phyloP scores from a whole-genome alignment of 768 basidiomycete genomes.

The Hypsizygus marmoreus region DNA sequence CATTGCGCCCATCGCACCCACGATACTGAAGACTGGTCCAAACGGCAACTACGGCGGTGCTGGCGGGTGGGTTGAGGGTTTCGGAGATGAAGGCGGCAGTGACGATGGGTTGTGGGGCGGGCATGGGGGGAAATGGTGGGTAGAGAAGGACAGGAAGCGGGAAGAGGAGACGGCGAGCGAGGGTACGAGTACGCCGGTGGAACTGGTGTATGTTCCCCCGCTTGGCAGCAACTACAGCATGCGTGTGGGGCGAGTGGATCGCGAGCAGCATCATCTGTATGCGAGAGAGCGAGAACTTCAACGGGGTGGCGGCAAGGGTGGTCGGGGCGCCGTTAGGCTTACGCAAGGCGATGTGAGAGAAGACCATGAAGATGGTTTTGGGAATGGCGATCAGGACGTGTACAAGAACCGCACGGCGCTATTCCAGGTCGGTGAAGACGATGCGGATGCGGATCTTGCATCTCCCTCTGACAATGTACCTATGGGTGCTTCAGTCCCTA shows the following conservation, averaged over 20 bases:
- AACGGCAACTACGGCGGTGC: conserved; percentile 43
- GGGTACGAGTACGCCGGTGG: conserved; percentile 52
- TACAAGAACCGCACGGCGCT: conserved; percentile 15
- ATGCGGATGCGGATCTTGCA: conserved; percentile 15
- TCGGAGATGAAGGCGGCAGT: conserved; percentile 47
- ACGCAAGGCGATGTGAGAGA: conserved; percentile 21
- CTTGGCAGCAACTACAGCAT: conserved; percentile 38
- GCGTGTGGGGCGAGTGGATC: conserved; percentile 18
- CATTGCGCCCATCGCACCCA: conserved; percentile 58
- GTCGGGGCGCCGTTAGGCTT: conserved; percentile 4
- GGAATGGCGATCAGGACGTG: conserved; percentile 20
- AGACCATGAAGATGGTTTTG: conserved; percentile 24
- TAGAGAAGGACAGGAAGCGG: conserved; percentile 15
- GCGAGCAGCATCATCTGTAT: conserved; percentile 22
- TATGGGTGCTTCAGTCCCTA: conserved; percentile 21
- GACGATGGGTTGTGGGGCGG: conserved; percentile 24
- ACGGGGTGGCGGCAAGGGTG: conserved; percentile 15
- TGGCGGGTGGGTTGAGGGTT: conserved; percentile 45
- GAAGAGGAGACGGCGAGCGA: conserved; percentile 23
- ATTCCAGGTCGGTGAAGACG: conserved; percentile 21
- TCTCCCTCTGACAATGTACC: conserved; percentile 10
- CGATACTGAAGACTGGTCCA: conserved; percentile 80
- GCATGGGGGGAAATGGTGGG: conserved; percentile 18
- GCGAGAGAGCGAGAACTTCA: conserved; percentile 24
- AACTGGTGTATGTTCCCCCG: conserved; percentile 72